phyloP scores from a whole-genome alignment of 2,329 filamentous ascomycete species.

The Didymella segeticola region DNA sequence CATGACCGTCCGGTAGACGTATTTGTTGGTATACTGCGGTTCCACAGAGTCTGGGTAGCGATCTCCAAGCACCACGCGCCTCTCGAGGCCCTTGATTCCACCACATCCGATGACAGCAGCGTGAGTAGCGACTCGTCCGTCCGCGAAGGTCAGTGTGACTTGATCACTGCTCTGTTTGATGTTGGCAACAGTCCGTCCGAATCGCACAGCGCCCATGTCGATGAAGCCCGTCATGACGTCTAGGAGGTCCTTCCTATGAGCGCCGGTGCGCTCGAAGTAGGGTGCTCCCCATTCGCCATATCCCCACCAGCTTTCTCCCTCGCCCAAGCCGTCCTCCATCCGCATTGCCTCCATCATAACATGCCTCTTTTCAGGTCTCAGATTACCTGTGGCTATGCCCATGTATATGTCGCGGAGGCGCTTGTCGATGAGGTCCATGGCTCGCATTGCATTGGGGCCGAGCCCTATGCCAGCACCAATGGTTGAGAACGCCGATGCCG shows the following conservation, averaged over 20 bases:
- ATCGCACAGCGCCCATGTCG: conserved; percentile 25
- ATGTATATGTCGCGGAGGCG: conserved; percentile 49
- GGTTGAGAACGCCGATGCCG: conserved; percentile 24
- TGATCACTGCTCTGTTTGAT: conserved; percentile 46
- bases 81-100: conserved; percentile 50
- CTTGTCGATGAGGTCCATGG: conserved; percentile 52
- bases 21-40: conserved; percentile 34
- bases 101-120: conserved; percentile 55
- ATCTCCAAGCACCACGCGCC: conserved; percentile 24
- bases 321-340: conserved; percentile 50
- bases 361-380: conserved; percentile 46
- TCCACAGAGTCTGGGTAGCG: conserved; percentile 24
- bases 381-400: conserved; percentile 49
- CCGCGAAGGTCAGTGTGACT: conserved; percentile 48
- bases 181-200: conserved; percentile 28
- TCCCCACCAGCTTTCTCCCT: conserved; percentile 47
- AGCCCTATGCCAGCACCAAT: conserved; percentile 39
- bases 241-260: conserved; percentile 52
- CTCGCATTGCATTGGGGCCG: conserved; percentile 51
- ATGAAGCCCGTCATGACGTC: conserved; percentile 57
- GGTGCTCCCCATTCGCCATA: conserved; percentile 45
- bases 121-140: conserved; percentile 46
- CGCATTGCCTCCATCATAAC: conserved; percentile 52
- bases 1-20: conserved; percentile 36
- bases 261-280: conserved; percentile 51